Conservation (phyloP, 495 filamentous ascomycete species). For the Penicillium diatomitis region DNA sequence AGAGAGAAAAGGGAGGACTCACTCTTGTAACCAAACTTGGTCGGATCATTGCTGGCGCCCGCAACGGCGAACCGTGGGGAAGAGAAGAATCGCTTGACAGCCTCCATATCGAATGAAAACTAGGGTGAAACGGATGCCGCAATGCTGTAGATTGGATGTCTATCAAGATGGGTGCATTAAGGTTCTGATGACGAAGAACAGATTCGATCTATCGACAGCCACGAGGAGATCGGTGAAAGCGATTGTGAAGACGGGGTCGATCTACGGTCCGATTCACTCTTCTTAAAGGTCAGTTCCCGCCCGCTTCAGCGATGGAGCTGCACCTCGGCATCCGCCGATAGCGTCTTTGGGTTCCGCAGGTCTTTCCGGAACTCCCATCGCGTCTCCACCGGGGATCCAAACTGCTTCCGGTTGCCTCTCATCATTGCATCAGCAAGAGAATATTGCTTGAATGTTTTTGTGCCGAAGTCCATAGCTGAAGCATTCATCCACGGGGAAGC, state of each 20-base stretch:
- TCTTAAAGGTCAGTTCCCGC: neutral
- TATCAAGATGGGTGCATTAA: neutral
- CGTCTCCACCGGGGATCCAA: no score
- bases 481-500: no score
- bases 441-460: no score
- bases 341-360: neutral
- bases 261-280: no score
- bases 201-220: no score
- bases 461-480: no score
- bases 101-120: slow-evolving; percentile 25
- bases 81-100: slow-evolving; percentile 72
- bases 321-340: slow-evolving; percentile 16
- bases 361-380: no score
- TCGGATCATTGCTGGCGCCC: slow-evolving; percentile 73
- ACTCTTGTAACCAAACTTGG: slow-evolving; percentile 92
- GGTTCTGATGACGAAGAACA: no score
- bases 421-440: no score
- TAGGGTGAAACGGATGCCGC: neutral
- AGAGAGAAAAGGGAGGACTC: slow-evolving; percentile 6
- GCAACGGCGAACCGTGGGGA: slow-evolving; percentile 81
- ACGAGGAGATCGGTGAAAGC: neutral
- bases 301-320: neutral
- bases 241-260: neutral
- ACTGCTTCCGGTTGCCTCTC: no score
- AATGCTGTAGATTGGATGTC: neutral